Evolutionary conservation across 192 early-diverging fungal genomes (phyloP), one percentile per base, ranked within the genome.

Genomic region (Irineochytrium annulatum): DNA sequence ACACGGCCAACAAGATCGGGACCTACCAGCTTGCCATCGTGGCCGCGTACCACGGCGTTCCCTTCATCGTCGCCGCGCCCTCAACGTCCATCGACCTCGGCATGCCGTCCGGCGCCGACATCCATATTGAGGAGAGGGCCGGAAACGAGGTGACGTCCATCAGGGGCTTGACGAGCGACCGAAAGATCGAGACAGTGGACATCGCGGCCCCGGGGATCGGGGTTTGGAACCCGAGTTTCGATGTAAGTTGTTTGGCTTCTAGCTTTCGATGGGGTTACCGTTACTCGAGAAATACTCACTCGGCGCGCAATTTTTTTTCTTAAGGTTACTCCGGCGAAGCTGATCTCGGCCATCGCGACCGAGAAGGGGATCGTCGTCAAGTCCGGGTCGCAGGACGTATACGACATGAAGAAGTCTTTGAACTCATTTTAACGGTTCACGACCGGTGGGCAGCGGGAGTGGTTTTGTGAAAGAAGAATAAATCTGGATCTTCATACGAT

Each of bases 181-280:
- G n/a, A n/a, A n/a, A n/a, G n/a, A n/a, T n/a, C n/a, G 60, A 8
- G 19, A 78, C 79, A 0, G 74, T 97, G 11, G 78, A 84, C 43
- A 82, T 95, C 46, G 91, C 92, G 2, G 91, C 94, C 0, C 59
- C 77, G n/a, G 88, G 88, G 0, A 89, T 93, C 58, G 61, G 68
- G 22, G 91, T 93, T n/a, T 99, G 96, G 96, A 95, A 99, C 67
- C 93, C 96, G 13, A 88, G 89, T 43, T 98, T 98, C 71, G 95
- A 98, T 68, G 75, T 73, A 51, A 48, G 69, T 65, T 22, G 17
- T 58, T 1, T 30, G 1, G 30, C 19, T 11, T 37, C 28, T 4
- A 0, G 43, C 3, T 24, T 0, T 22, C 11, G 13, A 28, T 27
- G 2, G 11, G 14, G 1, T 0, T 58, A 32, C 33, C 56, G n/a